Conservation (phyloP, 2,329 filamentous ascomycete genomes). For the Colletotrichum nymphaeae region DNA sequence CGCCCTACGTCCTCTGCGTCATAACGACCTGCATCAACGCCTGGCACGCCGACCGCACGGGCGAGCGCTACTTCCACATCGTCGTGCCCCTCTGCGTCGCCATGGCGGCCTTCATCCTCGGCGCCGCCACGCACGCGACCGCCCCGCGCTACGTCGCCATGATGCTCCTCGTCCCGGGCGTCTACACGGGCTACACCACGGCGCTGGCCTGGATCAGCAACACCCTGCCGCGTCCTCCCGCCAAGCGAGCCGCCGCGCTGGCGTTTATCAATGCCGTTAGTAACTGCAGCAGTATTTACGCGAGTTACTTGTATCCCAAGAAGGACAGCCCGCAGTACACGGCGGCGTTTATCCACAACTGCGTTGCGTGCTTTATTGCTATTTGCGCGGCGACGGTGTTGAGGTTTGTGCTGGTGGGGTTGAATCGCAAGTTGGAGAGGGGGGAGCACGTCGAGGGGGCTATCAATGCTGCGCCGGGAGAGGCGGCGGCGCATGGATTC, state of each 20-base stretch:
- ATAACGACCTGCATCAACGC: slow-evolving; percentile 74
- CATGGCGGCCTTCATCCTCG: slow-evolving; percentile 74
- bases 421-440: slow-evolving; percentile 77
- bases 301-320: slow-evolving; percentile 74
- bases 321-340: slow-evolving; percentile 55
- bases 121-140: slow-evolving; percentile 68
- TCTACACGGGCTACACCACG: slow-evolving; percentile 64
- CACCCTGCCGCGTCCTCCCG: slow-evolving; percentile 78
- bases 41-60: slow-evolving; percentile 77
- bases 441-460: slow-evolving; percentile 68
- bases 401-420: slow-evolving; percentile 69
- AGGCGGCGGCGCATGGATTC: slow-evolving; percentile 71
- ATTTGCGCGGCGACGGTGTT: slow-evolving; percentile 73
- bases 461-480: slow-evolving; percentile 66
- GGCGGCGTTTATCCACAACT: slow-evolving; percentile 76
- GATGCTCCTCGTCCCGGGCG: slow-evolving; percentile 53
- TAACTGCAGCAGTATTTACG: slow-evolving; percentile 69
- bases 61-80: slow-evolving; percentile 78
- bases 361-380: slow-evolving; percentile 71
- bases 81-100: slow-evolving; percentile 70
- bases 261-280: slow-evolving; percentile 77
- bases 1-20: slow-evolving; percentile 72
- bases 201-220: slow-evolving; percentile 79
- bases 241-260: slow-evolving; percentile 76
- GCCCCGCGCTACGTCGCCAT: slow-evolving; percentile 70